Evolutionary conservation across 2,329 filamentous ascomycete genomes (phyloP).

Genomic region (Phialophora macrospora): DNA sequence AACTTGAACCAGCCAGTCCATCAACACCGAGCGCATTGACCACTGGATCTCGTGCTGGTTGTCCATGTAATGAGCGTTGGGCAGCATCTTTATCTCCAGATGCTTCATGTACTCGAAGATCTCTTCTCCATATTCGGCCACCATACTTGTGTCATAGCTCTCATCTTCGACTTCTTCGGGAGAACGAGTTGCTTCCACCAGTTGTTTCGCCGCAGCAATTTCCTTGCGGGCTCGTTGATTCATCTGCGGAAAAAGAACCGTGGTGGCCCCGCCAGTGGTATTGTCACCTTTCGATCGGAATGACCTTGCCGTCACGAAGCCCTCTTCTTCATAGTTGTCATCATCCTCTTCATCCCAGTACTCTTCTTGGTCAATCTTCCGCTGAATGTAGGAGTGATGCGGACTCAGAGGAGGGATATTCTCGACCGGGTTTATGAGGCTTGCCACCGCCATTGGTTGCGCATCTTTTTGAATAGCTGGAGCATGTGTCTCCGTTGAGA

Average conservation of each 20-base stretch:
- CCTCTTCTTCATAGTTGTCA: conserved; percentile 73
- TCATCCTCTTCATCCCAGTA: conserved; percentile 75
- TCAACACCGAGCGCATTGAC: conserved; percentile 96
- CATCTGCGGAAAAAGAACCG: conserved; percentile 73
- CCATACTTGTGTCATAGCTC: conserved; percentile 93
- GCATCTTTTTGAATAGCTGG: conserved; percentile 17
- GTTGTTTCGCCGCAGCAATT: conserved; percentile 68
- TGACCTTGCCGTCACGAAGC: conserved; percentile 76
- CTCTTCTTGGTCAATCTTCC: conserved; percentile 65
- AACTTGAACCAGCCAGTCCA: conserved; percentile 98
- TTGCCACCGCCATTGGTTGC: conserved; percentile 32
- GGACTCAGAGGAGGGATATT: conserved; percentile 28
- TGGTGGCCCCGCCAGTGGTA: conserved; percentile 67
- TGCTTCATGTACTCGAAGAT: conserved; percentile 92
- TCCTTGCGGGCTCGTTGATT: conserved; percentile 73
- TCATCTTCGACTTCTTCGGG: conserved; percentile 85
- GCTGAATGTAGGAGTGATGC: conserved; percentile 35
- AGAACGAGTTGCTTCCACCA: conserved; percentile 69
- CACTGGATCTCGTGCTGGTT: conserved; percentile 96
- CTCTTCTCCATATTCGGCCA: conserved; percentile 93
- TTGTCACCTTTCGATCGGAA: conserved; percentile 76
- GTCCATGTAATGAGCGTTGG: conserved; percentile 95
- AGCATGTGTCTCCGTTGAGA: conserved; percentile 7
- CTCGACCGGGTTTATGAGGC: conserved; percentile 27
- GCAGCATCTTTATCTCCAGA: conserved; percentile 83